These are phyloP conservation scores for Geosmithia flava DNA, from an alignment of 2,329 filamentous ascomycete genomes.

Conservation along the genomic window DNA sequence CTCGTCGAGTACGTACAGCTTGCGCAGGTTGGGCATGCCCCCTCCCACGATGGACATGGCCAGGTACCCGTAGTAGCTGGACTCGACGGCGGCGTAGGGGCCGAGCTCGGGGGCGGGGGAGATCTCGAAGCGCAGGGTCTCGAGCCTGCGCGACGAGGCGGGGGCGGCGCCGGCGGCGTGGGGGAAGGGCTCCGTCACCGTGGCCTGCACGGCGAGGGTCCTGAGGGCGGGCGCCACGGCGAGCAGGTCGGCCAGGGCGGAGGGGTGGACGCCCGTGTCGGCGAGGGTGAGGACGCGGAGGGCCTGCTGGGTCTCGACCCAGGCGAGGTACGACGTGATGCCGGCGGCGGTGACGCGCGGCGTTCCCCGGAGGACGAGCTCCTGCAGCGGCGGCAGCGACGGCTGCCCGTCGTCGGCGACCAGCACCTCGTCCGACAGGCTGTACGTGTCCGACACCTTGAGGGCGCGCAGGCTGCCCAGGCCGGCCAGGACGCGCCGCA, in stretches of 20 bases:
- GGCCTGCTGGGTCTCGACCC: constrained; percentile 42
- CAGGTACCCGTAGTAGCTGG: constrained; percentile 74
- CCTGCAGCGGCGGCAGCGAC: constrained; percentile 61
- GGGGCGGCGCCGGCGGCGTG: constrained; percentile 22
- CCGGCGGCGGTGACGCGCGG: constrained; percentile 62
- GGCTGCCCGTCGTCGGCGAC: constrained; percentile 51
- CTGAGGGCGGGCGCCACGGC: constrained; percentile 42
- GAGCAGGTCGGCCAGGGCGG: constrained; percentile 48
- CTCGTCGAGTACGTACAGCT: constrained; percentile 77
- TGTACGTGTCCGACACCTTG: constrained; percentile 57
- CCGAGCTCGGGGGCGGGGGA: constrained; percentile 44
- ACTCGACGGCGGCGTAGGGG: constrained; percentile 41
- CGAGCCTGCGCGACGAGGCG: constrained; percentile 50
- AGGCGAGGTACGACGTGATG: constrained; percentile 54
- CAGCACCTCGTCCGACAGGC: constrained; percentile 70
- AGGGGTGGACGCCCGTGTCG: constrained; percentile 56
- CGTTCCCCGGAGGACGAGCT: constrained; percentile 59
- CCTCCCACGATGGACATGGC: constrained; percentile 69
- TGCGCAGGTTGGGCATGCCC: constrained; percentile 58
- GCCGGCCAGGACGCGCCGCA: constrained; percentile 59
- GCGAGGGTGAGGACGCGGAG: constrained; percentile 60
- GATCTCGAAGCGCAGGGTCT: constrained; percentile 74
- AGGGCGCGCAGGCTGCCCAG: constrained; percentile 60
- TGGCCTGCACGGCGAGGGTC: constrained; percentile 41
- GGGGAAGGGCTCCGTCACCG: constrained; percentile 36